Percentiles rank a stretch among this genome's conserved stretches.
Conservation (phyloP, 2,329 filamentous ascomycete species). For the Delphinella strobiligena region DNA sequence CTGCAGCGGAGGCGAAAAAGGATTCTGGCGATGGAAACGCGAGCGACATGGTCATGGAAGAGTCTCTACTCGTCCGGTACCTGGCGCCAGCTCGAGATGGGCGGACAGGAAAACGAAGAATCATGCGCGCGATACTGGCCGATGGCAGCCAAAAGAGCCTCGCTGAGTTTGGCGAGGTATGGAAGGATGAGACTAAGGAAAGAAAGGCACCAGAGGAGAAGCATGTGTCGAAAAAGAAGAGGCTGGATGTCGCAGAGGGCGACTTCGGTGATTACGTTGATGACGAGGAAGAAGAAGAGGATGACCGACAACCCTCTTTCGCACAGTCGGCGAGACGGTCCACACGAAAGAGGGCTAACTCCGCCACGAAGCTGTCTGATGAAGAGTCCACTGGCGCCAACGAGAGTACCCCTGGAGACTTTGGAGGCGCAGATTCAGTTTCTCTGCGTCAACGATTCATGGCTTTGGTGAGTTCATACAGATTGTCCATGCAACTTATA, state of each 20-base stretch:
- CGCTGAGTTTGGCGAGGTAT: conserved; percentile 53
- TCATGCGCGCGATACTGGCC: conserved; percentile 56
- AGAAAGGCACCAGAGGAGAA: conserved; percentile 32
- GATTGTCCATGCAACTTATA: not conserved
- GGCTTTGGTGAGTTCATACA: conserved; percentile 25
- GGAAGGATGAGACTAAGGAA: conserved; percentile 49
- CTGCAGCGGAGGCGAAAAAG: conserved; percentile 9
- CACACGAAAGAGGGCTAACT: conserved; percentile 2
- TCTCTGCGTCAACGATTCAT: conserved; percentile 52
- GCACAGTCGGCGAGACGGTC: conserved; percentile 8
- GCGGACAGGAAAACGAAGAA: conserved; percentile 34
- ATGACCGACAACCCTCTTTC: conserved; percentile 19
- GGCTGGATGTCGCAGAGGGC: conserved; percentile 46
- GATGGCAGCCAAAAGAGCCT: conserved; percentile 44
- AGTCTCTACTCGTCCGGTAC: conserved; percentile 52
- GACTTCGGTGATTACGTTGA: conserved; percentile 50
- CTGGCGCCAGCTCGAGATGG: conserved; percentile 29
- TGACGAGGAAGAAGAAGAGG: conserved; percentile 28
- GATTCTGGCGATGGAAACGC: conserved; percentile 11
- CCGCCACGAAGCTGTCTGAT: not conserved
- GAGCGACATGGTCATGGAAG: conserved; percentile 23
- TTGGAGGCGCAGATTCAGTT: conserved; percentile 42
- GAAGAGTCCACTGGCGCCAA: conserved; percentile 4
- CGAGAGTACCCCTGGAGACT: conserved; percentile 13
- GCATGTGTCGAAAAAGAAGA: conserved; percentile 31